phyloP scores from a whole-genome alignment of 768 basidiomycete genomes.

The Amyloporia xantha region DNA sequence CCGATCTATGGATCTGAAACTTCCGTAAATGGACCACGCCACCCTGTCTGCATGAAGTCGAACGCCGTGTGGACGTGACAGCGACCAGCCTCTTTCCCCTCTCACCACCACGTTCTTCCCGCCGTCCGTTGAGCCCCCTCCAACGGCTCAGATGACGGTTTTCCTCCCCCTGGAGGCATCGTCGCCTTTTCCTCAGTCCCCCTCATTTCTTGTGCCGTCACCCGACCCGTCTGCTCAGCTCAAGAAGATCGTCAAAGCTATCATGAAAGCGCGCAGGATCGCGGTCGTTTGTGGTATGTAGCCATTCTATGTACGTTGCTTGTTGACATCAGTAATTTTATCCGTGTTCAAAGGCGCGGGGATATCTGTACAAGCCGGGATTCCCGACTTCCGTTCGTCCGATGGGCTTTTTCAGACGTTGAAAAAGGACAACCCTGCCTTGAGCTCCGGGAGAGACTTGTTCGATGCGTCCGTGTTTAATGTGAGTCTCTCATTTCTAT shows the following conservation, averaged over 20 bases:
- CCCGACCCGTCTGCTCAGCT: constrained; percentile 41
- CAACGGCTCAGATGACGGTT: constrained; percentile 43
- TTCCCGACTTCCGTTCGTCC: constrained; percentile 83
- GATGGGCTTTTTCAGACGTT: constrained; percentile 75
- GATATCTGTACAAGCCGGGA: constrained; percentile 81
- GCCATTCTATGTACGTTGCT: background rate
- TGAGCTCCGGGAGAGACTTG: constrained; percentile 77
- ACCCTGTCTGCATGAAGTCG: background rate
- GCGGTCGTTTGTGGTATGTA: constrained; percentile 81
- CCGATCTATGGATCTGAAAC: background rate
- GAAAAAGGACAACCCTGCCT: constrained; percentile 69
- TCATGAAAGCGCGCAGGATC: constrained; percentile 73
- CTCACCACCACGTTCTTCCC: background rate
- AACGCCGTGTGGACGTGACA: background rate
- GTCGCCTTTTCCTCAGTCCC: constrained; percentile 40
- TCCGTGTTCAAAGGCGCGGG: constrained; percentile 68
- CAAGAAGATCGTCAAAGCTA: constrained; percentile 51
- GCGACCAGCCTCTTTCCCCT: background rate
- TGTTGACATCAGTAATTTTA: background rate
- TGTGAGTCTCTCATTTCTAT: constrained; percentile 39
- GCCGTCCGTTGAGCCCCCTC: background rate
- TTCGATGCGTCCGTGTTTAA: constrained; percentile 90
- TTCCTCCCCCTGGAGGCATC: constrained; percentile 53
- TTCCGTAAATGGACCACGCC: constrained; percentile 1
- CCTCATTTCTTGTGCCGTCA: constrained; percentile 49